Evolutionary conservation across 108 stramenopile genomes (phyloP).

Genomic region (Licmophora abbreviata): DNA sequence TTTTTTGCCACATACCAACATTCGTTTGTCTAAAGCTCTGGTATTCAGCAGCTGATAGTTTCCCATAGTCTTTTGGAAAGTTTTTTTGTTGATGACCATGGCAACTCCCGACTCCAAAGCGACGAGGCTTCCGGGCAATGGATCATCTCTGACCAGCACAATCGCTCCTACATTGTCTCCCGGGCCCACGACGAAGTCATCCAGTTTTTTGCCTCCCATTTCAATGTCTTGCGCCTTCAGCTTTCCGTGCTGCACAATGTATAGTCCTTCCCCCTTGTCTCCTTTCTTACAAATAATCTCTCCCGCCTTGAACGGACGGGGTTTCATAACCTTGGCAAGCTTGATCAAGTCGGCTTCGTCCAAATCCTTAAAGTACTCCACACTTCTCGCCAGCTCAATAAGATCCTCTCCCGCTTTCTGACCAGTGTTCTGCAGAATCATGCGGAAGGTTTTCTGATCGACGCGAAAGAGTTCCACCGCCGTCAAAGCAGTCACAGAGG

Average conservation of each 20-base stretch:
- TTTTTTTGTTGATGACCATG: slow-evolving; percentile 32
- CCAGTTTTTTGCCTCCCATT: slow-evolving; percentile 25
- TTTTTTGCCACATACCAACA: slow-evolving; percentile 40
- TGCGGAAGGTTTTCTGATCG: slow-evolving; percentile 54
- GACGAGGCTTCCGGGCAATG: slow-evolving; percentile 9
- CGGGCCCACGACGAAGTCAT: slow-evolving; percentile 33
- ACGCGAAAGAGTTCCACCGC: slow-evolving; percentile 23
- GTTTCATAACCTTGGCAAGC: slow-evolving; percentile 48
- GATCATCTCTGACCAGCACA: slow-evolving; percentile 18
- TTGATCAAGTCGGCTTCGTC: slow-evolving; percentile 42
- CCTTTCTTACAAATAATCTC: slow-evolving; percentile 48
- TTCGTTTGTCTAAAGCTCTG: slow-evolving; percentile 36
- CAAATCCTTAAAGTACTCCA: slow-evolving; percentile 41
- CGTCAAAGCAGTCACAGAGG: slow-evolving; percentile 40
- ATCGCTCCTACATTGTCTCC: slow-evolving; percentile 34
- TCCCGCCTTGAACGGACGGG: slow-evolving; percentile 34
- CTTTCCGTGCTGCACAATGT: slow-evolving; percentile 62
- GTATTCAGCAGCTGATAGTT: slow-evolving; percentile 20
- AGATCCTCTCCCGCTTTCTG: slow-evolving; percentile 3
- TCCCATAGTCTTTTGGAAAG: slow-evolving; percentile 43
- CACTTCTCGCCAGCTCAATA: slow-evolving; percentile 28
- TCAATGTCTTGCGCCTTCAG: slow-evolving; percentile 32
- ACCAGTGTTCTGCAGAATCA: slow-evolving; percentile 40
- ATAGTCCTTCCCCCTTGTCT: slow-evolving; percentile 47
- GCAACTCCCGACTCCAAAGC: slow-evolving; percentile 28